Percentiles rank a stretch among this genome's conserved stretches.
Evolutionary conservation across 164 flowering plant genomes (phyloP).

Genomic region (Umbellularia californica): DNA sequence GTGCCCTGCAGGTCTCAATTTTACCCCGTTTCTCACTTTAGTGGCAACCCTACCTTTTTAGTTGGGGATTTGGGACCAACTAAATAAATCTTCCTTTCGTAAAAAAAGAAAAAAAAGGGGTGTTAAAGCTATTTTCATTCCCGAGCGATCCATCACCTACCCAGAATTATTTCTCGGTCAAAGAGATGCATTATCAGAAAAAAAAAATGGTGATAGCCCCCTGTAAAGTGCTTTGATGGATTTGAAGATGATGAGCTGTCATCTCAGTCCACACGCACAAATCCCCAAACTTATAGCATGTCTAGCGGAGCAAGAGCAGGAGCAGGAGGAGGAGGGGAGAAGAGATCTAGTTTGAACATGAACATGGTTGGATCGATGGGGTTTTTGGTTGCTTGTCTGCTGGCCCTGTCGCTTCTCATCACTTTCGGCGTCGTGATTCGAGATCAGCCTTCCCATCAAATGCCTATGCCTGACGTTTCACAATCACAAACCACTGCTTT

Average conservation of each 20-base stretch:
- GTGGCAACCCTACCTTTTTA: too few species aligned
- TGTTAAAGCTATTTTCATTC: background rate
- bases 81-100: too few species aligned
- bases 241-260: constrained; percentile 40
- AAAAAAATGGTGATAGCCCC: constrained; percentile 14
- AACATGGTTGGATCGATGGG: constrained; percentile 35
- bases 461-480: background rate
- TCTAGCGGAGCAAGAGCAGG: background rate
- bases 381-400: constrained; percentile 31
- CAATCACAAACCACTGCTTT: too few species aligned
- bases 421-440: constrained; percentile 34
- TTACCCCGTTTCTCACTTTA: too few species aligned
- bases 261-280: constrained; percentile 16
- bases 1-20: too few species aligned
- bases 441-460: constrained; percentile 32
- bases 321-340: constrained; percentile 20
- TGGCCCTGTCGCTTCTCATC: constrained; percentile 45
- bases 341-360: constrained; percentile 29
- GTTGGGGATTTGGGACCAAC: too few species aligned
- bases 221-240: constrained; percentile 14
- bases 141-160: background rate
- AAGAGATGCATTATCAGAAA: background rate
- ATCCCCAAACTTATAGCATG: constrained; percentile 17
- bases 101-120: too few species aligned
- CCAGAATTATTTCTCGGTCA: background rate